Base-by-base conservation (phyloP, 2,329 filamentous ascomycete species). In the Cephalotrichum gorgonifer region DNA sequence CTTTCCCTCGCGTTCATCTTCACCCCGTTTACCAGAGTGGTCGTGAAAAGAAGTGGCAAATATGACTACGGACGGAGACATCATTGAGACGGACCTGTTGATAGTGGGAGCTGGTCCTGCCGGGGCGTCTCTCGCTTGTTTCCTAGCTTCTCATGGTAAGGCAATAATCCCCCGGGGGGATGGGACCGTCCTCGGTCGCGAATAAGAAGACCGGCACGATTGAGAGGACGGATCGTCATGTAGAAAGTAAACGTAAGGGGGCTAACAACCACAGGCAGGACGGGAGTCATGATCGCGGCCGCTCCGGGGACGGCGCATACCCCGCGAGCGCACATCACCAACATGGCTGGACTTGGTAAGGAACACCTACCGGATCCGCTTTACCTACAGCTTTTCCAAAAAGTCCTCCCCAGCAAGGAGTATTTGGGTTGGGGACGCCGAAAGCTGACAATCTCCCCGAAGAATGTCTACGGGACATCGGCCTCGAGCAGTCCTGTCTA, bases 311-410 rank as follows among this genome's bases (percentile, higher is more conserved):
- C 72, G 1, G 75, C 78, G 2, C 64, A 75, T 50, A 79, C 76
- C 2, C 79, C 79, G 1, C 64, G 79, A 25, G 78, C 78, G 1
- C 78, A 82, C 57, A 77, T 81, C 50, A 79, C 74, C 42, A 83
- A 81, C 57, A 74, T 74, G 60, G 76, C 75, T 0, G 75, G 74
- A 0, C 58, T 76, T n/a, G 66, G 67, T 69, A 57, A 35, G 56
- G 42, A 20, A 30, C 12, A 7, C 12, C 28, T 12, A 30, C 12
- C 28, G 12, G 6, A 30, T 6, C 17, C n/a, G 17, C 17, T 39
- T 17, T 7, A 3, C 6, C 33, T 7, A 17, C 17, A n/a, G n/a
- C n/a, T n/a, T n/a, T n/a, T n/a, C n/a, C n/a, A n/a, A n/a, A n/a
- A n/a, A n/a, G n/a, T n/a, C n/a, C n/a, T n/a, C n/a, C n/a, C n/a